Base-by-base conservation (phyloP, 164 flowering plant genomes). In the Annona cherimola region DNA sequence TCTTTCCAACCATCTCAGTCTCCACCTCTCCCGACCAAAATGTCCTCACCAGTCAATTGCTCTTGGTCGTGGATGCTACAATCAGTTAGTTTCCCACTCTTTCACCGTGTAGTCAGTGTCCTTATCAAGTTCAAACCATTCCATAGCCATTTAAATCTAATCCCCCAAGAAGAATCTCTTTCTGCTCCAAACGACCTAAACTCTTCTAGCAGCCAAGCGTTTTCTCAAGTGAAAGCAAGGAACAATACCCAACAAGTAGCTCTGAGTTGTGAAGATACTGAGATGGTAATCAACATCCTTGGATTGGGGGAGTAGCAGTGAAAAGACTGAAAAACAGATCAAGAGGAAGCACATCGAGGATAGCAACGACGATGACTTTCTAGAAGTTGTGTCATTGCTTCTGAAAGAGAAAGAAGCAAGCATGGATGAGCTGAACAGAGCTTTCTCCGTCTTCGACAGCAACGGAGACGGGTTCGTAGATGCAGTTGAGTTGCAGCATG, bases 401-500 rank as follows among this genome's bases (percentile, higher is more conserved):
- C 63, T 74, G 60, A 73, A 74, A 46, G 69, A 74, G 62, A 69
- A 74, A 45, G 73, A 69, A 63, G 71, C 76, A 11, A 74, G 68
- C 62, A 45, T 69, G 45, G 63, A 69, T 59, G 76, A 74, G 35
- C 71, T 74, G 60, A 50, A 63, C 8, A 55, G 63, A n/a, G 76
- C 76, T 46, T 74, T 74, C 73, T 35, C 67, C 20, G 62, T 74
- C n/a, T 74, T 74, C 20, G 76, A 74, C 35, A 55, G 63, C 26
- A 43, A 74, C 39, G 61, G 73, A 46, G 76, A 74, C 54, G 76
- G 76, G 11, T 74, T 74, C 54, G 63, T 74, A 61, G 59, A 42
- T 40, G 61, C 67, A 35, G 45, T 11, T 5, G 76, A 74, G 62
- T 26, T 74, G 62, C 76, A 63, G 19, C 39, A 3, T 9, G 69